Conservation (phyloP, 176 grass and related monocot species). For the Rhipidocladum racemiflorum region DNA sequence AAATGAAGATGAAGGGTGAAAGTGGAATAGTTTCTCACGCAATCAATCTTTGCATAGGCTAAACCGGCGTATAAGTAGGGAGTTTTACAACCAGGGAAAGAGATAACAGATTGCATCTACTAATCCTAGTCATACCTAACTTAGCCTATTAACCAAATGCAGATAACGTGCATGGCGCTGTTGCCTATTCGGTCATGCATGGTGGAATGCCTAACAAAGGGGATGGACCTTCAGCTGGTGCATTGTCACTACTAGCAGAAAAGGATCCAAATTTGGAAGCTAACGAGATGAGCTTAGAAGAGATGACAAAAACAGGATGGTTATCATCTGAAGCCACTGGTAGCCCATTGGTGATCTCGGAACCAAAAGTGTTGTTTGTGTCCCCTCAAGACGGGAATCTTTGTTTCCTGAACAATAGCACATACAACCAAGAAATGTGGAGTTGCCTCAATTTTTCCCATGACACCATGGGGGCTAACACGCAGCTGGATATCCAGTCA, state of each 20-base stretch:
- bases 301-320: slow-evolving; percentile 5
- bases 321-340: slow-evolving; percentile 31
- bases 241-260: slow-evolving; percentile 1
- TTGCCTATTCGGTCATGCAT: no score
- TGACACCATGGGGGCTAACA: slow-evolving; percentile 30
- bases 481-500: slow-evolving; percentile 23
- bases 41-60: no score
- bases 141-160: no score
- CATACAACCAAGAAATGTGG: slow-evolving; percentile 20
- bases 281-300: slow-evolving; percentile 10
- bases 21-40: no score
- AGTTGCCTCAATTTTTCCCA: slow-evolving; percentile 34
- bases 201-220: no score
- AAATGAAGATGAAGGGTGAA: no score
- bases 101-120: no score
- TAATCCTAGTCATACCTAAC: no score
- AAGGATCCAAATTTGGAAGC: slow-evolving; percentile 15
- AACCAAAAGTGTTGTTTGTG: slow-evolving; percentile 55
- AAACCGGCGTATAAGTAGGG: no score
- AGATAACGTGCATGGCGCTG: no score
- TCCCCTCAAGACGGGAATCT: slow-evolving; percentile 56
- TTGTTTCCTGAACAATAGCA: slow-evolving; percentile 41
- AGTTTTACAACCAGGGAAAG: no score
- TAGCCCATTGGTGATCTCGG: not conserved
- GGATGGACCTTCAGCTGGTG: slow-evolving; percentile 17